Conservation (phyloP, 2,329 filamentous ascomycete species). For the Hymenoscyphus scutula region DNA sequence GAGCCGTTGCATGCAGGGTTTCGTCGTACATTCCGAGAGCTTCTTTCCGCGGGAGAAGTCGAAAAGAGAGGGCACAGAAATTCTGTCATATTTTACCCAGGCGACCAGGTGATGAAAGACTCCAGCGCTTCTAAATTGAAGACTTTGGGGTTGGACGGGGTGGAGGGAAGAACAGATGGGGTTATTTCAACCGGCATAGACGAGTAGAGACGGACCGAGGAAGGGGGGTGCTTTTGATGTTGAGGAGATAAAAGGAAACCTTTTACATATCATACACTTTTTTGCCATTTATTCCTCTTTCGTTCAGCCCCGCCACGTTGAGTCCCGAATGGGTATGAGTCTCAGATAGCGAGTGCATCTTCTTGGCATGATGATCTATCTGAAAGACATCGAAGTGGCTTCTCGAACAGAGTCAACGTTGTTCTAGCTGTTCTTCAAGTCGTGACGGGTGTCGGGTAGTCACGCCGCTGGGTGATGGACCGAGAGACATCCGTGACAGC, state of each 20-base stretch:
- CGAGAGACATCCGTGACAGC: background rate
- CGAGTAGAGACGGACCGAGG: background rate
- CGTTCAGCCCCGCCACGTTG: background rate
- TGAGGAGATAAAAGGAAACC: constrained; percentile 2
- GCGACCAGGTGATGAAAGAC: constrained; percentile 10
- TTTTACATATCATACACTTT: background rate
- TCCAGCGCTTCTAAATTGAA: constrained; percentile 2
- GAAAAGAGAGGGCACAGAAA: constrained; percentile 3
- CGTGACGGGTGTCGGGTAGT: background rate
- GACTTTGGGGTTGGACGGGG: constrained; percentile 10
- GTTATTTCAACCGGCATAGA: constrained; percentile 6
- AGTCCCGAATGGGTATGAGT: background rate
- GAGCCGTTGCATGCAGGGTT: constrained; percentile 17
- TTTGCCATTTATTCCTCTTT: background rate
- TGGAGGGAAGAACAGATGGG: constrained; percentile 11
- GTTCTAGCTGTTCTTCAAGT: background rate
- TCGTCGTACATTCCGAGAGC: constrained; percentile 14
- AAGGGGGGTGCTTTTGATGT: background rate
- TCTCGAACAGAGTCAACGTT: background rate
- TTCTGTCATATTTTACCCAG: constrained; percentile 19
- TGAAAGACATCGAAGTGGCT: background rate
- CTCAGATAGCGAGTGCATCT: background rate
- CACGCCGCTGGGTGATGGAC: background rate
- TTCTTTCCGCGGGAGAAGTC: constrained; percentile 8
- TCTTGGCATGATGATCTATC: background rate